Percentiles rank a stretch among this genome's conserved stretches.
Conservation (phyloP, 257 asterid species). For the Euphrasia confusa region DNA sequence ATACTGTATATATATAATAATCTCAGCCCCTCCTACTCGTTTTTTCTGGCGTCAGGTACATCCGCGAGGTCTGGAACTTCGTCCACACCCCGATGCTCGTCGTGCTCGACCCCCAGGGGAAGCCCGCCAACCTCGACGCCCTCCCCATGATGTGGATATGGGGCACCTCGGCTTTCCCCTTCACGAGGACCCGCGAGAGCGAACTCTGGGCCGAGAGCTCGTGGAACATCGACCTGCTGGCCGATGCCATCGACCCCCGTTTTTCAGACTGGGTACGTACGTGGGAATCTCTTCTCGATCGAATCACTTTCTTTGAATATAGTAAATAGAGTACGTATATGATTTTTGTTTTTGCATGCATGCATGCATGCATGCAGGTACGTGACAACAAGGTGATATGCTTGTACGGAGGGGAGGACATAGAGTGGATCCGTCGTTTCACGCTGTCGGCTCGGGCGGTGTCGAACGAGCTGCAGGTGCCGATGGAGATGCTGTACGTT, state of each 20-base stretch:
- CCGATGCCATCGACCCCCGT: constrained; percentile 58
- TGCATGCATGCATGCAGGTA: constrained; percentile 31
- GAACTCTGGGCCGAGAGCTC: constrained; percentile 59
- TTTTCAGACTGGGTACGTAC: constrained; percentile 53
- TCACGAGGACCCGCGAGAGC: constrained; percentile 51
- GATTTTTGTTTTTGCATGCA: too few species aligned
- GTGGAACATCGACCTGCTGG: constrained; percentile 68
- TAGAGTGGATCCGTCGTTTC: constrained; percentile 69
- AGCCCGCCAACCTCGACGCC: constrained; percentile 58
- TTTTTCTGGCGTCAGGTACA: constrained; percentile 47
- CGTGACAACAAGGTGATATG: constrained; percentile 57
- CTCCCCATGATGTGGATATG: constrained; percentile 94
- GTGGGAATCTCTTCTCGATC: too few species aligned
- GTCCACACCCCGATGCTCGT: constrained; percentile 68
- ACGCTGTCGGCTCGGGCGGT: constrained; percentile 38
- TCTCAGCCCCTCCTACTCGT: too few species aligned
- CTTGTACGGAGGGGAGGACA: constrained; percentile 88
- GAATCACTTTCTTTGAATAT: too few species aligned
- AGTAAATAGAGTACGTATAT: too few species aligned
- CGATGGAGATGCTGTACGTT: constrained; percentile 71
- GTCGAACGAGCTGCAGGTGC: constrained; percentile 41
- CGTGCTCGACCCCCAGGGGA: constrained; percentile 82
- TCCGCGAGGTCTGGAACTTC: constrained; percentile 52
- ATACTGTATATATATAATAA: too few species aligned
- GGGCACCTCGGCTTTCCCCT: constrained; percentile 80